Conservation (phyloP, 352 stramenopile species). For the Globisporangium viniferum region DNA sequence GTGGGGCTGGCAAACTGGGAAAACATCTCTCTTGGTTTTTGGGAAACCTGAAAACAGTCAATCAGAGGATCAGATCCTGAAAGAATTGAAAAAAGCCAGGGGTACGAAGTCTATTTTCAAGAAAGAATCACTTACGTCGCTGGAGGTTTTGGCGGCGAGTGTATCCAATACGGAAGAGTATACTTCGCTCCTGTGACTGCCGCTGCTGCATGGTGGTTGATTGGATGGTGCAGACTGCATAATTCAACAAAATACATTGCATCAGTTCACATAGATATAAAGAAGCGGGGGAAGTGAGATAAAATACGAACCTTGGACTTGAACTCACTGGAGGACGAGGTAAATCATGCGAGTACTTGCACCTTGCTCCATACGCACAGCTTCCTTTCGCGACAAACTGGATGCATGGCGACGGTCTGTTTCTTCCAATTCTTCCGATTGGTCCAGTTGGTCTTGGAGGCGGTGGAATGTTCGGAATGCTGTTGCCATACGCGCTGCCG, state of each 20-base stretch:
- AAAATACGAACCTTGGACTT: background rate
- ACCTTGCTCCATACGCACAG: slow-evolving; percentile 52
- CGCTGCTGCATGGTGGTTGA: too few relatives aligned
- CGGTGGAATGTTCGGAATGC: background rate
- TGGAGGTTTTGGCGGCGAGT: slow-evolving; percentile 5
- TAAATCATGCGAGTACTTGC: slow-evolving; percentile 55
- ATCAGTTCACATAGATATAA: background rate
- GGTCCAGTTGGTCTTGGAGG: background rate
- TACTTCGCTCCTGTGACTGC: background rate
- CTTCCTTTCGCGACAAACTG: slow-evolving; percentile 40
- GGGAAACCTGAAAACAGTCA: background rate
- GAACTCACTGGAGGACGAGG: background rate
- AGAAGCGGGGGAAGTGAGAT: background rate
- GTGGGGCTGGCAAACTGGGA: background rate
- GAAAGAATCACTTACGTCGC: background rate
- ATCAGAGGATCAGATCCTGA: background rate
- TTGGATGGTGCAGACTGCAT: background rate
- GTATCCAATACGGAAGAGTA: slow-evolving; percentile 8
- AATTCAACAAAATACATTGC: background rate
- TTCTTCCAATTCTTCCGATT: background rate
- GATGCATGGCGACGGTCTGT: slow-evolving; percentile 22
- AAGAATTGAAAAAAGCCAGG: background rate
- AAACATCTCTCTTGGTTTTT: background rate
- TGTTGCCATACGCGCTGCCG: slow-evolving; percentile 11
- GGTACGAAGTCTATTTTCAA: background rate